These are phyloP conservation scores for Xylariaceae sp. DNA, from an alignment of 2,329 filamentous ascomycete species.

Conservation along the genomic window DNA sequence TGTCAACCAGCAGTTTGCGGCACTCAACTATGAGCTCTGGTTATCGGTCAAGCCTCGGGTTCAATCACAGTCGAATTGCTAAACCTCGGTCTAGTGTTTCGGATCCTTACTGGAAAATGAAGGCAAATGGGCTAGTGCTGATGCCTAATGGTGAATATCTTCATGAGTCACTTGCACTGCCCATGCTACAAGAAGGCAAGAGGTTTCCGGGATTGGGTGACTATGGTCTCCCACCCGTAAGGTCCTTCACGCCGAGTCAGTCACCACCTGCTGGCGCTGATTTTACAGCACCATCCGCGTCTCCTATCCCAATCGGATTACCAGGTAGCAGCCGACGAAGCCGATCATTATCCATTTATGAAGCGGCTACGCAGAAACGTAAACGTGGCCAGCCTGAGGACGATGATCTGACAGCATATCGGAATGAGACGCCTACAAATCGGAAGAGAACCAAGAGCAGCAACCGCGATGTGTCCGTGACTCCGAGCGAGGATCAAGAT, in stretches of 20 bases:
- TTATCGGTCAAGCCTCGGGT: slow-evolving; percentile 31
- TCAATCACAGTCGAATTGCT: slow-evolving; percentile 31
- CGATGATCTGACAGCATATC: slow-evolving; percentile 22
- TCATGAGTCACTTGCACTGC: slow-evolving; percentile 45
- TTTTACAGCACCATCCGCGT: neutral
- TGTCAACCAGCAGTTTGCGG: slow-evolving; percentile 30
- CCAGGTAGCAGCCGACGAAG: slow-evolving; percentile 12
- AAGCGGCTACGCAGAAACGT: slow-evolving; percentile 21
- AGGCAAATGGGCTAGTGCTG: slow-evolving; percentile 39
- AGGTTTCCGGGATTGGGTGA: slow-evolving; percentile 35
- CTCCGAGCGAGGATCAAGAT: slow-evolving; percentile 20
- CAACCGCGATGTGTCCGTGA: slow-evolving; percentile 1
- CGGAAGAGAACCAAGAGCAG: slow-evolving; percentile 26
- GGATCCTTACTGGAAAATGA: slow-evolving; percentile 36
- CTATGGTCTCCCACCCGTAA: slow-evolving; percentile 31
- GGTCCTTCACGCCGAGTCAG: slow-evolving; percentile 19
- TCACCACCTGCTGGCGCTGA: slow-evolving; percentile 15
- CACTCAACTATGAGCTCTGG: slow-evolving; percentile 33
- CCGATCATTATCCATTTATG: slow-evolving; percentile 21
- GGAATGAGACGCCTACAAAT: slow-evolving; percentile 20
- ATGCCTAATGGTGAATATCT: slow-evolving; percentile 50
- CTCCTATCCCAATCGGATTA: slow-evolving; percentile 1
- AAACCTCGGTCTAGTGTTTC: slow-evolving; percentile 29
- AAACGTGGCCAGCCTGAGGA: slow-evolving; percentile 24
- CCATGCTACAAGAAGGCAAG: slow-evolving; percentile 40